Base-by-base conservation (phyloP, 176 grass and related monocot species). In the Poa pratensis region DNA sequence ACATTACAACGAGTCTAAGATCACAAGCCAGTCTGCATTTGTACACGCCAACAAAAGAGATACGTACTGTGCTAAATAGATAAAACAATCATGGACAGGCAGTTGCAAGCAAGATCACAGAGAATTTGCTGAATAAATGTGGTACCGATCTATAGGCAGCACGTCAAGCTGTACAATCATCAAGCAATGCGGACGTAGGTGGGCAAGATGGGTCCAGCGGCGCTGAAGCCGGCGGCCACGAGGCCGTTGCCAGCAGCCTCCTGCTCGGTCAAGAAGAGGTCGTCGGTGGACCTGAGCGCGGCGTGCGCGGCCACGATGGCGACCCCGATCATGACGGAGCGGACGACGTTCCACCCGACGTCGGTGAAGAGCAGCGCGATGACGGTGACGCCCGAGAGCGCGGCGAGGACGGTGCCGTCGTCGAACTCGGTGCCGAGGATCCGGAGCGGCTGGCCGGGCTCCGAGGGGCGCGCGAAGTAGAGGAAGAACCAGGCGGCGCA, bases 401-500 rank as follows among this genome's bases (percentile, higher is more conserved):
- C 39, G 81, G 88, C 79, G 34, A 99, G 90, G 49, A 99, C 93
- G 79, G 93, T 90, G 58, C 96, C 88, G 65, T 99, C 93, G 83
- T 99, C 96, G 86, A 99, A 87, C 73, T 91, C 87, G 22, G 48
- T 73, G 2, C 91, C 91, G 37, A 94, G 35, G 53, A 96, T 15
- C n/a, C 85, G 65, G 39, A 99, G 88, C 53, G 93, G 93, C 83
- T 90, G 89, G 0, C 49, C 68, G 0, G 55, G 86, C 27, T 69
- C 84, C 3, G 79, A 34, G 42, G 85, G 85, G 5, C 91, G 94
- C 26, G 89, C 88, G 72, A 96, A 94, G 87, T 99, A 99, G 78
- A 99, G 93, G 80, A 92, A 95, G 88, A 99, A 89, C 96, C 96
- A 99, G 4, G 93, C 88, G 39, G 86, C 88, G 80, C 75, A 80